Conservation (phyloP, 2,329 filamentous ascomycete species). For the Alternaria burnsii region DNA sequence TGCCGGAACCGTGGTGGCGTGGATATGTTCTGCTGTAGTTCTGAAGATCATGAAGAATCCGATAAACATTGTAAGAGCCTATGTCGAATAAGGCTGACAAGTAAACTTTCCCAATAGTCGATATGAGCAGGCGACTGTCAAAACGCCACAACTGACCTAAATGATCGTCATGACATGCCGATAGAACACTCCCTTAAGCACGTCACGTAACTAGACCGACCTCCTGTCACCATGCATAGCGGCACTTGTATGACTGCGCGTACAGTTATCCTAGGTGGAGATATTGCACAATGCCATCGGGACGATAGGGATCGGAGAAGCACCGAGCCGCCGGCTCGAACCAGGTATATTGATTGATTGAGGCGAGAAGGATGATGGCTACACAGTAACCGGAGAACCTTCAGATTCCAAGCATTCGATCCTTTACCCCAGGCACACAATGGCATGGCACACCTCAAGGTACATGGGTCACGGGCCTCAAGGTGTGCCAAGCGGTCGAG, state of each 20-base stretch:
- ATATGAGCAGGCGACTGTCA: not conserved
- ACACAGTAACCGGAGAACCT: not conserved
- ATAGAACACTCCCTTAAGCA: not conserved
- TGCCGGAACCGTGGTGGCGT: constrained; percentile 1
- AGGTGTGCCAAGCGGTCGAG: not conserved
- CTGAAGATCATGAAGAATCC: constrained; percentile 1
- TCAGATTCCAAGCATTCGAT: not conserved
- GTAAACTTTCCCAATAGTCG: constrained; percentile 2
- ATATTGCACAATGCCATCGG: not conserved
- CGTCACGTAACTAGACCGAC: not conserved
- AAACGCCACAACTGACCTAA: not conserved
- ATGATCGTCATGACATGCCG: constrained; percentile 1
- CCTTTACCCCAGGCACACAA: no score
- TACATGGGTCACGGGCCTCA: not conserved
- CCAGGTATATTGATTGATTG: not conserved
- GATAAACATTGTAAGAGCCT: not conserved
- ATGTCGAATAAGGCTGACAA: not conserved
- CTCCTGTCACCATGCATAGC: not conserved
- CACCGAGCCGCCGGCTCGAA: not conserved
- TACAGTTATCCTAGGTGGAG: not conserved
- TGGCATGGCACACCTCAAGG: not conserved
- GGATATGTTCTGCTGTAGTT: not conserved
- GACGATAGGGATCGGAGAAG: not conserved
- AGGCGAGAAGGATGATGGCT: not conserved
- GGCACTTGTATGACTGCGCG: not conserved